Conservation (phyloP, 1,284 basidiomycete genomes). For the Ustilago trichophora region DNA sequence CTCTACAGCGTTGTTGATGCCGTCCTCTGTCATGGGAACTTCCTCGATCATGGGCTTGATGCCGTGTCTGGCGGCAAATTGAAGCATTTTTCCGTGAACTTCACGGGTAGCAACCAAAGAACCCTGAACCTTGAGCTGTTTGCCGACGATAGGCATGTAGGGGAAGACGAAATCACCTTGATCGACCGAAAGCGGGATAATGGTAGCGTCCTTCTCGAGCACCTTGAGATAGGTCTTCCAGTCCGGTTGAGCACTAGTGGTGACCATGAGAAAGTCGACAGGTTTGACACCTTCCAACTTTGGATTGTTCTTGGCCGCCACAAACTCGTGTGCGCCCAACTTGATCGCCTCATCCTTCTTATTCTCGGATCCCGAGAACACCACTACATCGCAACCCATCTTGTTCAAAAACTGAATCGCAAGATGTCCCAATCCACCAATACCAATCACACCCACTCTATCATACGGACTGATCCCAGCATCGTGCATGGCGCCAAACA, state of each 20-base stretch:
- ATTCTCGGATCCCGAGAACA: slow-evolving; percentile 47
- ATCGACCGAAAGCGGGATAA: slow-evolving; percentile 59
- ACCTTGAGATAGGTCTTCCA: slow-evolving; percentile 57
- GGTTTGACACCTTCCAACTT: slow-evolving; percentile 56
- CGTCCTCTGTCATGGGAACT: slow-evolving; percentile 61
- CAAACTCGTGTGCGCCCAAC: slow-evolving; percentile 57
- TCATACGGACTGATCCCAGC: slow-evolving; percentile 26
- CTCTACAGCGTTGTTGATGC: slow-evolving; percentile 55
- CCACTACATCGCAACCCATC: slow-evolving; percentile 56
- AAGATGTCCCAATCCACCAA: slow-evolving; percentile 51
- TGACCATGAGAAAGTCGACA: slow-evolving; percentile 54
- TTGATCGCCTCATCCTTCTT: slow-evolving; percentile 56
- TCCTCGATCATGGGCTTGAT: slow-evolving; percentile 60
- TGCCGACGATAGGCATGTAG: slow-evolving; percentile 55
- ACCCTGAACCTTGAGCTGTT: slow-evolving; percentile 55
- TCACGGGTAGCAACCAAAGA: slow-evolving; percentile 55
- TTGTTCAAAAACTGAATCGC: slow-evolving; percentile 52
- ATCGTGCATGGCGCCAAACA: slow-evolving; percentile 48
- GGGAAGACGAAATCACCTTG: slow-evolving; percentile 38
- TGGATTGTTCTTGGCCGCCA: slow-evolving; percentile 57
- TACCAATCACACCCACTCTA: slow-evolving; percentile 51
- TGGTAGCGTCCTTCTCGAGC: slow-evolving; percentile 49
- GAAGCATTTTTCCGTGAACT: slow-evolving; percentile 58
- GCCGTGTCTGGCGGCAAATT: slow-evolving; percentile 51
- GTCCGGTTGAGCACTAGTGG: slow-evolving; percentile 58